Conservation (phyloP, 345 rosid species). For the Turnera subulata region DNA sequence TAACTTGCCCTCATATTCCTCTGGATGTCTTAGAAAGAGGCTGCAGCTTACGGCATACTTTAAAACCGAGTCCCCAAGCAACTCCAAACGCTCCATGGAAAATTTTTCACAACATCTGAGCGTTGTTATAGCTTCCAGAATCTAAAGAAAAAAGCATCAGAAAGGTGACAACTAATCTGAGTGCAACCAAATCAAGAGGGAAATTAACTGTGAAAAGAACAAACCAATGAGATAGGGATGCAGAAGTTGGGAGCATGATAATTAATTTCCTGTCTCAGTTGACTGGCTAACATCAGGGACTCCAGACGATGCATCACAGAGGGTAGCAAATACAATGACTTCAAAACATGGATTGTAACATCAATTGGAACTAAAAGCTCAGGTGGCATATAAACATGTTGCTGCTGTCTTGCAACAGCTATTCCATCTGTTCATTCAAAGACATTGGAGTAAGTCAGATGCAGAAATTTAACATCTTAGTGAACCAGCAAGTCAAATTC, state of each 20-base stretch:
- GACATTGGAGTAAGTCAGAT: conserved; percentile 15
- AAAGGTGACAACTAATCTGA: conserved; percentile 5
- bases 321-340: conserved; percentile 70
- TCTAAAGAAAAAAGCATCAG: conserved; percentile 33
- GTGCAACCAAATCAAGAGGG: conserved; percentile 7
- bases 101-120: conserved; percentile 62
- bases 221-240: conserved; percentile 61
- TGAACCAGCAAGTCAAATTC: conserved; percentile 3
- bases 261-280: conserved; percentile 78
- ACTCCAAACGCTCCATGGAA: conserved; percentile 94
- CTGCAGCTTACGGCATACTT: conserved; percentile 76
- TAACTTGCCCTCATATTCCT: conserved; percentile 69
- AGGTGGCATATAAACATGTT: conserved; percentile 68
- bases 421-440: conserved; percentile 22
- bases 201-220: conserved; percentile 14
- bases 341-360: conserved; percentile 39
- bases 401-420: conserved; percentile 36
- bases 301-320: conserved; percentile 81
- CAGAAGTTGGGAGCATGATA: conserved; percentile 35
- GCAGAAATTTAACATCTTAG: background rate
- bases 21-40: conserved; percentile 62
- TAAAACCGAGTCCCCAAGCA: conserved; percentile 92
- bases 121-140: conserved; percentile 78
- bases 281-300: conserved; percentile 81
- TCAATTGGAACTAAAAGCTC: conserved; percentile 66